A percentile compares a stretch with the other conserved stretches of the same genome.
Evolutionary conservation across 2,329 filamentous ascomycete genomes (phyloP).

Genomic region (Ophiocordyceps camponoti-leonardi): DNA sequence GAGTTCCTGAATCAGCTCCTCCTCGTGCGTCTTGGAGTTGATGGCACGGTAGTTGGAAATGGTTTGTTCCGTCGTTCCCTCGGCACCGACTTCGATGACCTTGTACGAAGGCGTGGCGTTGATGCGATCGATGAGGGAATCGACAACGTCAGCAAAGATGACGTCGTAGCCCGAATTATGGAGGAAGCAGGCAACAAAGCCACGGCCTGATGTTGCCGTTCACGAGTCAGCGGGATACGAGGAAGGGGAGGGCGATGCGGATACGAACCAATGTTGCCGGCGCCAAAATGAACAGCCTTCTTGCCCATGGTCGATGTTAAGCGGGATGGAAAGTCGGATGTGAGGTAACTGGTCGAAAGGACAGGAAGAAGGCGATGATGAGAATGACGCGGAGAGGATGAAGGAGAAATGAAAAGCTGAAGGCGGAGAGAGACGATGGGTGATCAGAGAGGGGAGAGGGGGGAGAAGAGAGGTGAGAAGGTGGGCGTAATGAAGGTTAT

Average conservation of each 20-base stretch:
- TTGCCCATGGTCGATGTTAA: slow-evolving; percentile 26
- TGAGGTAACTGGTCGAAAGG: slow-evolving; percentile 2
- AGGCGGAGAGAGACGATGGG: background rate
- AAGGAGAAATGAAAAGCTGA: background rate
- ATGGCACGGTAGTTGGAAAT: slow-evolving; percentile 95
- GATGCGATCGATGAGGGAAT: slow-evolving; percentile 61
- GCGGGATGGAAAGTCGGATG: background rate
- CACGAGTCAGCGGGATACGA: slow-evolving; percentile 3
- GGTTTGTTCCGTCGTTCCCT: slow-evolving; percentile 62
- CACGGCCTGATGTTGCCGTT: slow-evolving; percentile 31
- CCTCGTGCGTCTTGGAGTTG: slow-evolving; percentile 79
- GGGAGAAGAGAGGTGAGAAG: background rate
- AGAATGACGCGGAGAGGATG: background rate
- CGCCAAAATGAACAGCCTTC: slow-evolving; percentile 72
- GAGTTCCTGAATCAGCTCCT: slow-evolving; percentile 70
- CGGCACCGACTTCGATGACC: slow-evolving; percentile 80
- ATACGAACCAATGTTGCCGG: slow-evolving; percentile 59
- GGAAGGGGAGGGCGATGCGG: background rate
- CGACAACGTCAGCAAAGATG: slow-evolving; percentile 89
- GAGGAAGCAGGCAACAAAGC: slow-evolving; percentile 81
- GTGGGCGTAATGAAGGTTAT: slow-evolving; percentile 1
- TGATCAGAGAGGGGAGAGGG: background rate
- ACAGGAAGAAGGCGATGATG: slow-evolving; percentile 2
- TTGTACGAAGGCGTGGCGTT: slow-evolving; percentile 65
- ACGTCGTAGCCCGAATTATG: slow-evolving; percentile 93